phyloP scores from a whole-genome alignment of 2,329 filamentous ascomycete genomes.

The Davidsoniella neocaledoniae region DNA sequence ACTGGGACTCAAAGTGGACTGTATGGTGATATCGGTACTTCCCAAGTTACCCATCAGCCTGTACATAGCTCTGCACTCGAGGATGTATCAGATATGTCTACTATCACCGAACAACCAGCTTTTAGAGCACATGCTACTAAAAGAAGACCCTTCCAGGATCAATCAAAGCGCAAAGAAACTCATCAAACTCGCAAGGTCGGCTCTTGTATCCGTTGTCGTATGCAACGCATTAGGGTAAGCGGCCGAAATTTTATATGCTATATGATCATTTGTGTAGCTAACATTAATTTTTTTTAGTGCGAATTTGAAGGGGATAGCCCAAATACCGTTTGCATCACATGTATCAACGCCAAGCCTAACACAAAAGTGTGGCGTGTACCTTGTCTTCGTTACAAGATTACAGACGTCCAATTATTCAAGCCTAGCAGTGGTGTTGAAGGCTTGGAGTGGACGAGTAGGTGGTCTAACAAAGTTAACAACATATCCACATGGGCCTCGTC shows the following conservation, averaged over 20 bases:
- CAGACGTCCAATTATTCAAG: slow-evolving; percentile 40
- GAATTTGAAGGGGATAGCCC: slow-evolving; percentile 31
- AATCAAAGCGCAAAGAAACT: slow-evolving; percentile 32
- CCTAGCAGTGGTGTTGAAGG: slow-evolving; percentile 37
- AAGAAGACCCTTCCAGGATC: slow-evolving; percentile 38
- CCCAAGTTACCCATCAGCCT: too few species aligned
- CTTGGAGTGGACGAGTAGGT: slow-evolving; percentile 41
- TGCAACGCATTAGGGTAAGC: slow-evolving; percentile 45
- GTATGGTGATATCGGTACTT: too few species aligned
- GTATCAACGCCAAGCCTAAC: slow-evolving; percentile 30
- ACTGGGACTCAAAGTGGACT: too few species aligned
- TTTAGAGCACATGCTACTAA: slow-evolving; percentile 15
- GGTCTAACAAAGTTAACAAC: slow-evolving; percentile 37
- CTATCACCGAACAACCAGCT: too few species aligned
- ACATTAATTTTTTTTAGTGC: slow-evolving; percentile 25
- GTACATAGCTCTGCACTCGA: too few species aligned
- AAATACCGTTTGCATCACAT: slow-evolving; percentile 33
- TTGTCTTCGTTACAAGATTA: slow-evolving; percentile 44
- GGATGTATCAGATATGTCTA: too few species aligned
- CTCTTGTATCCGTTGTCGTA: slow-evolving; percentile 42
- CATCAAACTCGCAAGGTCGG: slow-evolving; percentile 40
- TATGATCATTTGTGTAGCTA: slow-evolving; percentile 5
- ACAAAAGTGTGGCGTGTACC: slow-evolving; percentile 36
- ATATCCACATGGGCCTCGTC: slow-evolving; percentile 38
- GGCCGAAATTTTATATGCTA: background rate